Conservation (phyloP, 352 stramenopile species). For the Globisporangium solare region DNA sequence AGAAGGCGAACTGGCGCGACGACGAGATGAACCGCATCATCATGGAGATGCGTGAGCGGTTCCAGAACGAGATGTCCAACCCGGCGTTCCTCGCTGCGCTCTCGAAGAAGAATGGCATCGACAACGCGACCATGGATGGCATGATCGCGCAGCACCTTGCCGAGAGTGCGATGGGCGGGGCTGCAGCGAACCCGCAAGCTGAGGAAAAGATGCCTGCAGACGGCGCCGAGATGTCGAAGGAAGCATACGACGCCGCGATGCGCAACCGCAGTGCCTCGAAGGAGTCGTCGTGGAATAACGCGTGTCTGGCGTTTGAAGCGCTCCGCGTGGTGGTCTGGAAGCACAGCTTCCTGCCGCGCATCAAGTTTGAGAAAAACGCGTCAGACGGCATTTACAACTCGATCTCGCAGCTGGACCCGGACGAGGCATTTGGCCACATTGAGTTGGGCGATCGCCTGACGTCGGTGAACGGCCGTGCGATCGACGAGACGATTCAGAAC, state of each 20-base stretch:
- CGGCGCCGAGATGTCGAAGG: conserved; percentile 21
- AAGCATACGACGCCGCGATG: conserved; percentile 22
- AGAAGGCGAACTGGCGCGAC: conserved; percentile 85
- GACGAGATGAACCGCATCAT: conserved; percentile 90
- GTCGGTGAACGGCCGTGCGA: conserved; percentile 69
- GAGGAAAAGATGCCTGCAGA: conserved; percentile 53
- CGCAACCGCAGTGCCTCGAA: conserved; percentile 54
- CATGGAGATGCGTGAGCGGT: conserved; percentile 84
- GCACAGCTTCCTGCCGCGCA: conserved; percentile 74
- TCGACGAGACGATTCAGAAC: conserved; percentile 53
- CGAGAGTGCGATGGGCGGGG: background rate
- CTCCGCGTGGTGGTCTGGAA: conserved; percentile 86
- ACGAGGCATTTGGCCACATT: conserved; percentile 82
- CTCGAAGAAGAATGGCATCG: conserved; percentile 59
- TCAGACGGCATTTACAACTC: conserved; percentile 53
- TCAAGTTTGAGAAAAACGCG: conserved; percentile 50
- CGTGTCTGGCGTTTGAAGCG: conserved; percentile 63
- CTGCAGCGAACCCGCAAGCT: conserved; percentile 47
- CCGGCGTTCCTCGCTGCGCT: conserved; percentile 54
- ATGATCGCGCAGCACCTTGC: too few species aligned
- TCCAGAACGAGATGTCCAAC: conserved; percentile 78
- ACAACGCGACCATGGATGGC: background rate
- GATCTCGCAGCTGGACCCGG: conserved; percentile 63
- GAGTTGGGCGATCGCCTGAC: conserved; percentile 58
- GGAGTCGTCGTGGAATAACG: conserved; percentile 83